Evolutionary conservation across 148 eudicot genomes (phyloP).

Genomic region (Spergularia bocconei): DNA sequence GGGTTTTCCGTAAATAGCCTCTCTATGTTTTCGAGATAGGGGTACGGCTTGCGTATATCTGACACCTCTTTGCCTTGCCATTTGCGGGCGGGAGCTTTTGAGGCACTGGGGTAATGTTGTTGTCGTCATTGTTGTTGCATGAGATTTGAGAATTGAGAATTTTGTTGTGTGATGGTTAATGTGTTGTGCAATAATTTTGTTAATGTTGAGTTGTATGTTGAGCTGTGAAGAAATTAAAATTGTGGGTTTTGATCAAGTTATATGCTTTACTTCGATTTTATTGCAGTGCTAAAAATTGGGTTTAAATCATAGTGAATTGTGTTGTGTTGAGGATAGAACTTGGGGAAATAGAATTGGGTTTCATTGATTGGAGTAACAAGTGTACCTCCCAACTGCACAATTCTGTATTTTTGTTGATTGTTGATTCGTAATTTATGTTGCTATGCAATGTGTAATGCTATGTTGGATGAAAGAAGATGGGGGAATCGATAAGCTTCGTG

Average conservation of each 20-base stretch:
- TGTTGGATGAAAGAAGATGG: slow-evolving; percentile 1
- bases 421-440: neutral
- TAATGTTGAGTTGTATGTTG: neutral
- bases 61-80: too few relatives aligned
- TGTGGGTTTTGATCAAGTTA: neutral
- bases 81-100: too few relatives aligned
- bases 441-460: neutral
- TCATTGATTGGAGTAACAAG: neutral
- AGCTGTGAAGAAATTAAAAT: too few relatives aligned
- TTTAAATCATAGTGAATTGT: neutral
- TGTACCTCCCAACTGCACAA: neutral
- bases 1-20: too few relatives aligned
- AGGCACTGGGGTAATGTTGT: too few relatives aligned
- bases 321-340: neutral
- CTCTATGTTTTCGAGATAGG: too few relatives aligned
- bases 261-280: neutral
- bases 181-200: slow-evolving; percentile 26
- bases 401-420: neutral
- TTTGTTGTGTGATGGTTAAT: neutral
- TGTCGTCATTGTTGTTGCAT: too few relatives aligned
- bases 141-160: neutral
- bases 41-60: too few relatives aligned
- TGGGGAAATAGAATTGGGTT: slow-evolving; percentile 5
- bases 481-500: neutral
- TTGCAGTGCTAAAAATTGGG: neutral